Base-by-base conservation (phyloP, 345 rosid species). In the Murraya koenigii region DNA sequence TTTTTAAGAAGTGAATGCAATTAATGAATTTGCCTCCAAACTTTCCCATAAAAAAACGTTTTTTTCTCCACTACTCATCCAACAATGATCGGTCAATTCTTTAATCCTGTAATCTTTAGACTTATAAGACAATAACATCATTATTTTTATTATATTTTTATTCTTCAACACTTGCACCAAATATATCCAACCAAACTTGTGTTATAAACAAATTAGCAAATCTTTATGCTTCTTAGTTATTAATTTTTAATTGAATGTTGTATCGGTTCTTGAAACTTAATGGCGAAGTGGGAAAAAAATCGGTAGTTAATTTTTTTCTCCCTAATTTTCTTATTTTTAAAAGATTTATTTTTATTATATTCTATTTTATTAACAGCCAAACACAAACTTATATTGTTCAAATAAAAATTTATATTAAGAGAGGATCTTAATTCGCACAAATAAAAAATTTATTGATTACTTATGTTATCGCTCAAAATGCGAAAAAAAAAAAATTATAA, bases 1-100 rank as follows among this genome's bases (percentile, higher is more conserved):
- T 68, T 74, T 41, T 82, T 80, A 69, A 77, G 80, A 66, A 83
- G 85, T 83, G 81, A 80, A 68, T 72, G 86, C 87, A 82, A 89
- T 89, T 86, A 79, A 87, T 88, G 87, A 52, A 72, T 88, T 85
- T 82, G 90, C 79, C 77, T 84, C 90, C 92, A 85, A 80, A 73
- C 66, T 65, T 66, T 78, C 30, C 75, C 22, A 5, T 17, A 8
- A 38, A 44, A 2, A 13, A 44, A 9, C 10, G 17, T 75, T 55
- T 26, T 77, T 75, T 0, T 32, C 30, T 39, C 8, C 14, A 32
- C 5, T 52, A 23, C 3, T 49, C 9, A 2, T 28, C 62, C 22
- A 39, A 26, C 28, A 5, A 28, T 28, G 15, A 47, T 38, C 52
- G 71, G 84, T 83, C 81, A 76, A 82, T 71, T 28, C 61, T 39